These are phyloP conservation scores for Calycina herbarum DNA, from an alignment of 2,329 filamentous ascomycete genomes.

Conservation along the genomic window DNA sequence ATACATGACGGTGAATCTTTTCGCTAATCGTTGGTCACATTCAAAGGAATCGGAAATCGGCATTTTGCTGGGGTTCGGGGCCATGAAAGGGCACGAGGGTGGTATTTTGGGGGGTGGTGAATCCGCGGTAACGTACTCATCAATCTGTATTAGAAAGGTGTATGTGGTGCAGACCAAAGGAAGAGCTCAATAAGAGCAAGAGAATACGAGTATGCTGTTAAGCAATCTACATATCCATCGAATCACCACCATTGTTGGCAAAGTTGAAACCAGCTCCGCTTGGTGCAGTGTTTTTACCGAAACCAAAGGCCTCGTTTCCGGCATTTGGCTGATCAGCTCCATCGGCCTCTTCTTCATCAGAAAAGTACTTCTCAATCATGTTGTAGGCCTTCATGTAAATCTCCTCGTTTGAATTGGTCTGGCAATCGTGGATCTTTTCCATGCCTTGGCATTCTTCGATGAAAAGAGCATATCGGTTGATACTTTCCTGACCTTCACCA, in stretches of 20 bases:
- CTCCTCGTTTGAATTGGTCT: conserved; percentile 99
- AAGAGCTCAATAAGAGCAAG: conserved; percentile 23
- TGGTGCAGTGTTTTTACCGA: conserved; percentile 67
- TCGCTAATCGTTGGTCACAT: conserved; percentile 40
- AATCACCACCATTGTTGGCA: conserved; percentile 69
- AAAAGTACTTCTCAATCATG: conserved; percentile 99
- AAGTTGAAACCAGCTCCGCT: conserved; percentile 93
- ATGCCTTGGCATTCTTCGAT: conserved; percentile 98
- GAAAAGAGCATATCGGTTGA: conserved; percentile 97
- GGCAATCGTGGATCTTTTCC: conserved; percentile 99
- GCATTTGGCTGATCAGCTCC: conserved; percentile 67
- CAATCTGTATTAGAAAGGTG: conserved; percentile 34
- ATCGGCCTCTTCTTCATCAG: conserved; percentile 85
- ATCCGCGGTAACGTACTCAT: conserved; percentile 21
- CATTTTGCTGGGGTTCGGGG: conserved; percentile 22
- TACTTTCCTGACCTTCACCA: conserved; percentile 70
- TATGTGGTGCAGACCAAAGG: conserved; percentile 24
- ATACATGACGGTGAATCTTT: conserved; percentile 42
- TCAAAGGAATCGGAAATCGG: conserved; percentile 24
- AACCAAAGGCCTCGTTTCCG: conserved; percentile 73
- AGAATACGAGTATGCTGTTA: conserved; percentile 20
- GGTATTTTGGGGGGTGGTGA: conserved; percentile 13
- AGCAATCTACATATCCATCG: conserved; percentile 68
- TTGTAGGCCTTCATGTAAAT: conserved; percentile 99
- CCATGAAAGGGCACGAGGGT: conserved; percentile 10